phyloP scores from a whole-genome alignment of 495 filamentous ascomycete genomes.

The Penicillium soppii region DNA sequence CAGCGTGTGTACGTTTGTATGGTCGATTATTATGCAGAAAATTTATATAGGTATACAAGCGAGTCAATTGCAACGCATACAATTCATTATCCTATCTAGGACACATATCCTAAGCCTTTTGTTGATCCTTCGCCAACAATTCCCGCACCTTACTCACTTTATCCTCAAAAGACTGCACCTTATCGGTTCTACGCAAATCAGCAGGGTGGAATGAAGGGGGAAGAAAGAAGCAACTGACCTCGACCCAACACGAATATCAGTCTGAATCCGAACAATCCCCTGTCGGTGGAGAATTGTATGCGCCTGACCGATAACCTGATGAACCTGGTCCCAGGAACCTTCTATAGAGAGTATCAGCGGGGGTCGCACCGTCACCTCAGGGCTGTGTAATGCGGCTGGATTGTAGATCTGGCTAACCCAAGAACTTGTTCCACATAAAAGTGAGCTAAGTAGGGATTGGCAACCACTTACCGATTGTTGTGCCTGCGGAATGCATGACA shows the following conservation, averaged over 20 bases:
- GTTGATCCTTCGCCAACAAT: slow-evolving; percentile 50
- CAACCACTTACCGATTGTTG: slow-evolving; percentile 73
- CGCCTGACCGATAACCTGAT: slow-evolving; percentile 85
- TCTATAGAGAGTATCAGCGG: slow-evolving; percentile 50
- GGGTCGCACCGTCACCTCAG: neutral
- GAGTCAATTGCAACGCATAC: neutral
- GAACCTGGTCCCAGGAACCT: slow-evolving; percentile 87
- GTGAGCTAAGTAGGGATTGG: neutral
- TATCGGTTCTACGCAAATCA: slow-evolving; percentile 57
- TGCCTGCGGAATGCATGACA: slow-evolving; percentile 89
- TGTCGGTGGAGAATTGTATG: slow-evolving; percentile 80
- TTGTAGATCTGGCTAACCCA: neutral
- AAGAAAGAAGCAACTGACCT: slow-evolving; percentile 52
- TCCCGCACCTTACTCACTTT: slow-evolving; percentile 65
- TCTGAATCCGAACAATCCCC: slow-evolving; percentile 81
- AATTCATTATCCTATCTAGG: neutral
- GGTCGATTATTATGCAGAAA: neutral
- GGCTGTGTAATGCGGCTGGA: neutral
- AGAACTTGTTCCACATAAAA: neutral
- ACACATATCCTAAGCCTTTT: too few species aligned
- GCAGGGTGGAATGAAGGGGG: neutral
- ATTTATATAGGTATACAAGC: neutral
- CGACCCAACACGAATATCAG: slow-evolving; percentile 82
- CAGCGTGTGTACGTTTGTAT: neutral
- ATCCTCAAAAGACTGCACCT: slow-evolving; percentile 63